These are phyloP conservation scores for Pseudonitzschia multistriata DNA, from an alignment of 108 stramenopile species.

Conservation along the genomic window DNA sequence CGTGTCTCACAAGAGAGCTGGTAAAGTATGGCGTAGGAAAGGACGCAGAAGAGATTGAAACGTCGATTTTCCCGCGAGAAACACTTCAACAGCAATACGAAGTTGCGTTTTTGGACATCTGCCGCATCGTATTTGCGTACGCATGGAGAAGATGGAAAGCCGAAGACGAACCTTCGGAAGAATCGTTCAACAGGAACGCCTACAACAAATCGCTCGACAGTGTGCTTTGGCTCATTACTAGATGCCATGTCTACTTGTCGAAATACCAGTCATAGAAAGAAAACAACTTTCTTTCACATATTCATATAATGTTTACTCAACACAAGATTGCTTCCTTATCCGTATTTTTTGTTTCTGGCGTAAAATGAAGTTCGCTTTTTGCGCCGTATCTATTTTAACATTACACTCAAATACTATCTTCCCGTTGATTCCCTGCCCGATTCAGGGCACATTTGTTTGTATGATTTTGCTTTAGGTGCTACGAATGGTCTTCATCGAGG, in stretches of 20 bases:
- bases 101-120: conserved; percentile 56
- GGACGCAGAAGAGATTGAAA: conserved; percentile 31
- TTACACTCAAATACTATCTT: too few relatives aligned
- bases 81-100: conserved; percentile 54
- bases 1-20: conserved; percentile 30
- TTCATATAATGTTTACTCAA: not conserved
- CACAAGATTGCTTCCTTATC: not conserved
- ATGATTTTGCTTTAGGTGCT: not conserved
- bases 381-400: not conserved
- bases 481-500: conserved; percentile 27
- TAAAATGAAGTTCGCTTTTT: not conserved
- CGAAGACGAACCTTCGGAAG: conserved; percentile 39
- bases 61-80: conserved; percentile 32
- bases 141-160: conserved; percentile 59
- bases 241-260: conserved; percentile 42
- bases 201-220: conserved; percentile 61
- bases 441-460: too few relatives aligned
- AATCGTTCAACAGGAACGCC: conserved; percentile 54
- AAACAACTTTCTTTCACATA: not conserved
- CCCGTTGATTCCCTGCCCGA: too few relatives aligned
- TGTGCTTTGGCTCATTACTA: conserved; percentile 59
- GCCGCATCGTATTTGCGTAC: conserved; percentile 65
- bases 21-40: conserved; percentile 46
- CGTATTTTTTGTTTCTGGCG: not conserved
- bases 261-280: not conserved